These are phyloP conservation scores for Citrus hindsii DNA, from an alignment of 345 rosid genomes.

Conservation along the genomic window DNA sequence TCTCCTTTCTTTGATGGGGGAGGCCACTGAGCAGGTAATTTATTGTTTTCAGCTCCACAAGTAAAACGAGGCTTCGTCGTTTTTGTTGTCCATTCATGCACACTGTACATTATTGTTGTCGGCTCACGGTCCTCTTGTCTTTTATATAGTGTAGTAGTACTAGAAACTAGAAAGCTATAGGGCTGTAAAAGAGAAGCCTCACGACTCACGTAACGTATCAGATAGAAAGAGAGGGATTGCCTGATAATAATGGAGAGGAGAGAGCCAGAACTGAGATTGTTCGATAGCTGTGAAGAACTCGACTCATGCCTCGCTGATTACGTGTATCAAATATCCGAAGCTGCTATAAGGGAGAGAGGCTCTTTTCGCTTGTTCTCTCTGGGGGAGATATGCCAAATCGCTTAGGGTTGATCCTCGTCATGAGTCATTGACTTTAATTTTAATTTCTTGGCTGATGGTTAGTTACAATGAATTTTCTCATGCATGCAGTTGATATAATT, in stretches of 20 bases:
- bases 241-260: constrained; percentile 1
- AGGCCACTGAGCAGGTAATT: neutral
- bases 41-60: neutral
- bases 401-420: constrained; percentile 10
- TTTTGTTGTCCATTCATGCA: neutral
- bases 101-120: neutral
- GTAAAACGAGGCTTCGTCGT: neutral
- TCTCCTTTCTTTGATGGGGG: constrained; percentile 1
- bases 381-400: constrained; percentile 29
- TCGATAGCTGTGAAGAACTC: constrained; percentile 27
- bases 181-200: neutral
- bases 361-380: constrained; percentile 39
- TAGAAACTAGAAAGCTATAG: neutral
- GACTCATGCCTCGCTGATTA: constrained; percentile 24
- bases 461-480: neutral
- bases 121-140: neutral
- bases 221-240: neutral
- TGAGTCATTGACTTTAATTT: too few relatives aligned
- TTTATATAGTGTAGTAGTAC: neutral
- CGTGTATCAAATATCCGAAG: constrained; percentile 20
- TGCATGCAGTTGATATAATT: neutral
- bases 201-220: neutral
- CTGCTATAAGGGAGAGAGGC: constrained; percentile 27
- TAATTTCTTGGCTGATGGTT: too few relatives aligned
- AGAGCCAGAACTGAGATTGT: constrained; percentile 20